These are phyloP conservation scores for Citrus glauca DNA, from an alignment of 345 rosid species.

Conservation along the genomic window DNA sequence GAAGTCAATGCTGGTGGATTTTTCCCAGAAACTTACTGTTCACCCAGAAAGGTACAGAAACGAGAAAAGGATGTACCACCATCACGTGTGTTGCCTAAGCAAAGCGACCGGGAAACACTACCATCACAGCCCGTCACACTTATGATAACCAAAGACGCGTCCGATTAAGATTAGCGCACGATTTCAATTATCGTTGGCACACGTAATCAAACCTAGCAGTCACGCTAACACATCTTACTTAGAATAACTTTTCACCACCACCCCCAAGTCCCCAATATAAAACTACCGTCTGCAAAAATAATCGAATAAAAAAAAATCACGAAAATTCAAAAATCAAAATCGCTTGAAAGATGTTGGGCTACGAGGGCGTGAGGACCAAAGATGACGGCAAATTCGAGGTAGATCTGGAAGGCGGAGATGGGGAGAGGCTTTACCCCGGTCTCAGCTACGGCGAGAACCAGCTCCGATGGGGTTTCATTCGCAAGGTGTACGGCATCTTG, in stretches of 20 bases:
- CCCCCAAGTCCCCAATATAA: background rate
- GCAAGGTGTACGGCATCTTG: conserved; percentile 85
- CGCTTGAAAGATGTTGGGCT: conserved; percentile 29
- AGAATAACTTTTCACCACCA: background rate
- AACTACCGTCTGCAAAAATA: background rate
- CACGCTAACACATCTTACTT: background rate
- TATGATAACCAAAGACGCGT: background rate
- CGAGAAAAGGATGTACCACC: background rate
- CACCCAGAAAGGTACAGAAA: background rate
- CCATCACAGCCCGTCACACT: background rate
- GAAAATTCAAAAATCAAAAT: background rate
- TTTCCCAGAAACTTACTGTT: background rate
- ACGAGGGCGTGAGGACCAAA: conserved; percentile 41
- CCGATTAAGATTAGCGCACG: background rate
- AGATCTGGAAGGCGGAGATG: conserved; percentile 60
- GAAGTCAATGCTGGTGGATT: background rate
- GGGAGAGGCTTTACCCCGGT: conserved; percentile 78
- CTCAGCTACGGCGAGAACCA: conserved; percentile 78
- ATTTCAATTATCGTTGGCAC: background rate
- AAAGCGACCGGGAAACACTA: background rate
- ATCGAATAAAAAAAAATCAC: background rate
- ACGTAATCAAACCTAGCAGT: background rate
- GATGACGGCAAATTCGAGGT: conserved; percentile 29
- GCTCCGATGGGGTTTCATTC: conserved; percentile 92
- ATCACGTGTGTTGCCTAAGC: background rate